Conservation (phyloP, 2,329 filamentous ascomycete genomes). For the Dothidotthia symphoricarpi region DNA sequence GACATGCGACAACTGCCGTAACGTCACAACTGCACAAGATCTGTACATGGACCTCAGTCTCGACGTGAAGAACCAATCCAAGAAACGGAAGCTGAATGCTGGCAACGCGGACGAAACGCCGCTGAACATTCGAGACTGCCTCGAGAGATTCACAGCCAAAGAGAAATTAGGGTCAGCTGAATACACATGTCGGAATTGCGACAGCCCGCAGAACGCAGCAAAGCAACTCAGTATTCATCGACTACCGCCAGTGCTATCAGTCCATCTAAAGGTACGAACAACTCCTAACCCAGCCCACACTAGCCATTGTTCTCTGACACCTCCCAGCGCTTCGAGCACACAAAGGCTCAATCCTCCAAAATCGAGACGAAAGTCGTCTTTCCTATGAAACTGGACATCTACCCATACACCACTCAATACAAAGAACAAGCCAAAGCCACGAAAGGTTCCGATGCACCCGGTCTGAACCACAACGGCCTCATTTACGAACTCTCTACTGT, state of each 20-base stretch:
- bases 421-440: constrained; percentile 30
- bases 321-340: constrained; percentile 68
- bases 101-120: constrained; percentile 29
- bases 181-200: constrained; percentile 82
- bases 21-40: constrained; percentile 77
- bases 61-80: constrained; percentile 73
- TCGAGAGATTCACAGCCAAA: constrained; percentile 82
- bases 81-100: constrained; percentile 59
- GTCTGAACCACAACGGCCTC: constrained; percentile 52
- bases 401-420: constrained; percentile 75
- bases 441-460: constrained; percentile 40
- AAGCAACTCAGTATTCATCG: constrained; percentile 82
- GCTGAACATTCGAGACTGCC: constrained; percentile 57
- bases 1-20: constrained; percentile 83
- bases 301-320: constrained; percentile 13
- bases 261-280: constrained; percentile 78
- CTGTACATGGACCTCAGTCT: constrained; percentile 89
- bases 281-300: neutral
- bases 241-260: constrained; percentile 82
- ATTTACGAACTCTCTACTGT: constrained; percentile 86
- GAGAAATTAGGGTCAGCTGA: constrained; percentile 74
- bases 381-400: constrained; percentile 82
- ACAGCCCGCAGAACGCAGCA: constrained; percentile 70
- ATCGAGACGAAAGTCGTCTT: constrained; percentile 85
- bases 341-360: constrained; percentile 73